Conservation (phyloP, 2,329 filamentous ascomycete genomes). For the Paecilomyces niveus region DNA sequence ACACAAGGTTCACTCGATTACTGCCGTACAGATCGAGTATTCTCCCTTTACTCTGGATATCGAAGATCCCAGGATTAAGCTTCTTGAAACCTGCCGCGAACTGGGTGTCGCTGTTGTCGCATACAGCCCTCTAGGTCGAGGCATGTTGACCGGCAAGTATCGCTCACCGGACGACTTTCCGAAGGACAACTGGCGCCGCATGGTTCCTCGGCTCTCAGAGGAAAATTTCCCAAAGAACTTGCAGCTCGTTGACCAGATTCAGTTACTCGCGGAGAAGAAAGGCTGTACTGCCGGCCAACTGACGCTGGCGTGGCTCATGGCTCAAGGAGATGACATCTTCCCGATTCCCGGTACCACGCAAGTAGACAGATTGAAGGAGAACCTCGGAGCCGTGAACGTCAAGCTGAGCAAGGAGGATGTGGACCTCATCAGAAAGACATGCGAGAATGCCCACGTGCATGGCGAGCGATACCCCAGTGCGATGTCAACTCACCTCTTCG, state of each 20-base stretch:
- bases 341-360: background rate
- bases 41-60: slow-evolving; percentile 43
- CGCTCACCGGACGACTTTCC: background rate
- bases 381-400: background rate
- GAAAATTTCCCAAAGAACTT: background rate
- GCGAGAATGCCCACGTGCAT: background rate
- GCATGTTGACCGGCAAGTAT: slow-evolving; percentile 48
- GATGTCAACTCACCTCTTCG: background rate
- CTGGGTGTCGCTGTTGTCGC: slow-evolving; percentile 52
- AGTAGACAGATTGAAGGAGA: background rate
- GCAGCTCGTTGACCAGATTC: background rate
- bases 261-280: background rate
- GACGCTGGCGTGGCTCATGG: background rate
- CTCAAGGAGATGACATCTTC: background rate
- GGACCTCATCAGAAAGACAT: background rate
- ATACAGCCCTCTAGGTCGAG: slow-evolving; percentile 55
- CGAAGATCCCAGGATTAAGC: slow-evolving; percentile 37
- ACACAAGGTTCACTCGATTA: slow-evolving; percentile 39
- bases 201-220: background rate
- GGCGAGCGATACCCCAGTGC: background rate
- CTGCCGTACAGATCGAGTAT: slow-evolving; percentile 47
- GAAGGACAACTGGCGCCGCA: background rate
- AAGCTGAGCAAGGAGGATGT: background rate
- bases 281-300: background rate
- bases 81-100: slow-evolving; percentile 51